These are phyloP conservation scores for Candida krabiensis DNA, from an alignment of 805 yeast species.

Conservation along the genomic window DNA sequence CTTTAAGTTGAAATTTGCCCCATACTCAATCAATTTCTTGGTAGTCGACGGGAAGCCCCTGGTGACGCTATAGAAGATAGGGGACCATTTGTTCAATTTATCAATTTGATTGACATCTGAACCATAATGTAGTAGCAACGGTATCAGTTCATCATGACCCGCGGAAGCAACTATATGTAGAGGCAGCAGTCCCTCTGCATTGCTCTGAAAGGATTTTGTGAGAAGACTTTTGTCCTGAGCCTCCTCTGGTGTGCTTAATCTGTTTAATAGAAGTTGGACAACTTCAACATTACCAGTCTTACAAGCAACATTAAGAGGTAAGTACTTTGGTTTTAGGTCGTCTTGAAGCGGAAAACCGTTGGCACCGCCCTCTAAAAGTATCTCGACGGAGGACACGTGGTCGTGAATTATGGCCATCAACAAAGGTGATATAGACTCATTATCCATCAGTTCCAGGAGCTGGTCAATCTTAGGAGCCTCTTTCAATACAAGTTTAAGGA, in stretches of 20 bases:
- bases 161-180: slow-evolving; percentile 85
- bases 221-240: slow-evolving; percentile 28
- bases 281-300: slow-evolving; percentile 75
- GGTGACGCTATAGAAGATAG: slow-evolving; percentile 84
- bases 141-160: slow-evolving; percentile 71
- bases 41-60: slow-evolving; percentile 80
- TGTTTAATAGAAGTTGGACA: slow-evolving; percentile 58
- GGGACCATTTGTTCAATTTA: slow-evolving; percentile 90
- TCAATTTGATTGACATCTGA: slow-evolving; percentile 78
- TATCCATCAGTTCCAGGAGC: slow-evolving; percentile 55
- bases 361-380: slow-evolving; percentile 50
- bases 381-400: slow-evolving; percentile 53
- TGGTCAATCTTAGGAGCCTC: slow-evolving; percentile 24
- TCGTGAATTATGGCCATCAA: slow-evolving; percentile 73
- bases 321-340: slow-evolving; percentile 59
- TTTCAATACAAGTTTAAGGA: slow-evolving; percentile 38
- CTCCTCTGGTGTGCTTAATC: slow-evolving; percentile 27
- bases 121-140: slow-evolving; percentile 67
- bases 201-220: slow-evolving; percentile 51
- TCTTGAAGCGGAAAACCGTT: slow-evolving; percentile 48
- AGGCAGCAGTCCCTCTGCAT: slow-evolving; percentile 89
- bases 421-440: slow-evolving; percentile 79
- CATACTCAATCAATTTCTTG: slow-evolving; percentile 63
- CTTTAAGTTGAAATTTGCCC: slow-evolving; percentile 64
- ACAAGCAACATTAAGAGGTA: slow-evolving; percentile 86